A percentile compares a stretch with the other conserved stretches of the same genome.
These are phyloP conservation scores for Ulota crispa DNA, from an alignment of 225 moss, liverwort and hornwort genomes.

Conservation along the genomic window DNA sequence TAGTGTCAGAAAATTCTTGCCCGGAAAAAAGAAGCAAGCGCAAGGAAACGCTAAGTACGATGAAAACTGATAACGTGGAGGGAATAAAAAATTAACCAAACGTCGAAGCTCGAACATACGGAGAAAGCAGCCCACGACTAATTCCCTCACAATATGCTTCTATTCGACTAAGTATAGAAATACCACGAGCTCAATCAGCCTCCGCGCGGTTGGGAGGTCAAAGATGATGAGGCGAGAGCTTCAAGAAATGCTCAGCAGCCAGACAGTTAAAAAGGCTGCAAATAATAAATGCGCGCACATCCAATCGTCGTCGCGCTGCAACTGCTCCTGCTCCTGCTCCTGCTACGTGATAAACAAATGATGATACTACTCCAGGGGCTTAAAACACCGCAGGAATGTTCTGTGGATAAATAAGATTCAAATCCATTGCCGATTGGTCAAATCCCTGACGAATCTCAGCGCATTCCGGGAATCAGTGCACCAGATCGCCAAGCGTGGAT, in stretches of 20 bases:
- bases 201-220: conserved; percentile 22
- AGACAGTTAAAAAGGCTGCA: conserved; percentile 23
- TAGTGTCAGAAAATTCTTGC: background rate
- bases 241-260: conserved; percentile 21
- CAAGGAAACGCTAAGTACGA: background rate
- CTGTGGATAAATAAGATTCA: conserved; percentile 27
- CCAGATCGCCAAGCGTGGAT: conserved; percentile 21
- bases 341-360: background rate
- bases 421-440: conserved; percentile 8
- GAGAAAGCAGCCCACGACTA: background rate
- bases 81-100: background rate
- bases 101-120: conserved; percentile 6
- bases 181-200: conserved; percentile 11
- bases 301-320: conserved; percentile 25
- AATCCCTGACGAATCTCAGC: conserved; percentile 27
- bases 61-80: background rate
- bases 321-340: conserved; percentile 12
- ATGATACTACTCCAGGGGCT: conserved; percentile 24
- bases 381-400: conserved; percentile 45
- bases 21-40: background rate
- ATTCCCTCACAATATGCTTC: background rate
- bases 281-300: conserved; percentile 23
- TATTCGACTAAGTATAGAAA: background rate
- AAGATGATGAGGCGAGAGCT: conserved; percentile 30
- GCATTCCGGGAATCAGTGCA: conserved; percentile 28